Evolutionary conservation across 257 asterid species (phyloP).

Genomic region (Solanum chmielewskii): DNA sequence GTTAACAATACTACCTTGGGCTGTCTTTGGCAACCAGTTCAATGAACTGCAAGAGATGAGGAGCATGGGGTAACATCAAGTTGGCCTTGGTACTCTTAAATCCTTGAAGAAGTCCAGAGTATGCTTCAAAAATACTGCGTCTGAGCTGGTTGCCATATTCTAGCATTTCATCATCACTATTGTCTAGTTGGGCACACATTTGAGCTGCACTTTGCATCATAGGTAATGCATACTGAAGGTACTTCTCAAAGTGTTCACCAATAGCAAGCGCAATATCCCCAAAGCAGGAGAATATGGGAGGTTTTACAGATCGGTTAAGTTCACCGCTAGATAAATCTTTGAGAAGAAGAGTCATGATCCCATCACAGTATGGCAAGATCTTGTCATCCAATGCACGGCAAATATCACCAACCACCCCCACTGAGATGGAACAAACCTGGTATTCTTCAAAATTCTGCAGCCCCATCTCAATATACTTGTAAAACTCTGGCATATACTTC

Average conservation of each 20-base stretch:
- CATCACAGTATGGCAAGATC: constrained; percentile 69
- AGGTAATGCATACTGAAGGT: constrained; percentile 45
- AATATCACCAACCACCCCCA: constrained; percentile 89
- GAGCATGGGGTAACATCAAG: constrained; percentile 63
- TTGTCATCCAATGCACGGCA: constrained; percentile 73
- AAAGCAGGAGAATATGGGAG: constrained; percentile 75
- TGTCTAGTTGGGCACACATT: constrained; percentile 52
- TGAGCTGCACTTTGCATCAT: constrained; percentile 77
- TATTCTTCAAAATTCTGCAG: constrained; percentile 79
- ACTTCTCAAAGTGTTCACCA: constrained; percentile 61
- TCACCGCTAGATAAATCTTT: constrained; percentile 64
- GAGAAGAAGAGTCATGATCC: constrained; percentile 63
- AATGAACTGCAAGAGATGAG: constrained; percentile 61
- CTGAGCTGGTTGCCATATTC: constrained; percentile 69
- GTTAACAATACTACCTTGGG: constrained; percentile 42
- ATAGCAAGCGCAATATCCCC: constrained; percentile 96
- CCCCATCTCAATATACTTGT: constrained; percentile 74
- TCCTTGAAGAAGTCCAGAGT: constrained; percentile 82
- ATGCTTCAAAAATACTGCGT: constrained; percentile 75
- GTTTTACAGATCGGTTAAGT: constrained; percentile 68
- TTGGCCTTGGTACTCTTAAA: constrained; percentile 60
- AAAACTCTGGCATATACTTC: constrained; percentile 69
- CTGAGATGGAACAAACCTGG: constrained; percentile 76
- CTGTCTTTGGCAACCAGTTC: constrained; percentile 59
- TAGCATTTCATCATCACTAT: constrained; percentile 58